These are phyloP conservation scores for Carex sylvatica DNA, from an alignment of 202 grass and related monocot genomes.

Conservation along the genomic window DNA sequence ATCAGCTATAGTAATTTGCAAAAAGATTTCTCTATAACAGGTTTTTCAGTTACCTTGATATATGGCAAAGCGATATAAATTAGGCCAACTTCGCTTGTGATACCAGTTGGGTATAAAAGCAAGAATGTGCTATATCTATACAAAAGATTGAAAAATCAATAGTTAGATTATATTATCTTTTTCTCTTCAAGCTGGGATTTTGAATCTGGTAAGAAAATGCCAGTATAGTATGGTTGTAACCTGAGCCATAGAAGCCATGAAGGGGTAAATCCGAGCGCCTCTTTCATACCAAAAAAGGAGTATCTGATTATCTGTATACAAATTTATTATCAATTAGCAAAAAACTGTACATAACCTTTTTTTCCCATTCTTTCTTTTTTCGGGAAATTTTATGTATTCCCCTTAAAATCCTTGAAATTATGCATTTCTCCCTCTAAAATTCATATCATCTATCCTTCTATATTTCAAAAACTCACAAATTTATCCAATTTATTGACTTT, in stretches of 20 bases:
- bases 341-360: not conserved
- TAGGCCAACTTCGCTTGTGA: conserved; percentile 74
- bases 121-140: conserved; percentile 83
- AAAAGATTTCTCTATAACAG: not conserved
- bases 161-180: not conserved
- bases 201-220: not conserved
- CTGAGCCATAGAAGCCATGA: conserved; percentile 90
- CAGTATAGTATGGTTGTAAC: conserved; percentile 26
- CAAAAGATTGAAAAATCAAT: not conserved
- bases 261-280: conserved; percentile 65
- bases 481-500: too few relatives aligned
- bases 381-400: too few relatives aligned
- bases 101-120: conserved; percentile 88
- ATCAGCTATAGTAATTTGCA: not conserved
- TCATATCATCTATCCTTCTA: too few relatives aligned
- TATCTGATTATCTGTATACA: conserved; percentile 75
- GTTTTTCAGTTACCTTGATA: conserved; percentile 52
- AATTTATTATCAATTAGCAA: conserved; percentile 1
- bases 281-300: conserved; percentile 91
- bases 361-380: not conserved
- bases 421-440: too few relatives aligned
- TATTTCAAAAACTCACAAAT: too few relatives aligned
- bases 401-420: too few relatives aligned
- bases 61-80: conserved; percentile 70
- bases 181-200: not conserved